Percentiles rank a stretch among this genome's conserved stretches.
Evolutionary conservation across 148 eudicot genomes (phyloP).

Genomic region (Vaccinium darrowii): DNA sequence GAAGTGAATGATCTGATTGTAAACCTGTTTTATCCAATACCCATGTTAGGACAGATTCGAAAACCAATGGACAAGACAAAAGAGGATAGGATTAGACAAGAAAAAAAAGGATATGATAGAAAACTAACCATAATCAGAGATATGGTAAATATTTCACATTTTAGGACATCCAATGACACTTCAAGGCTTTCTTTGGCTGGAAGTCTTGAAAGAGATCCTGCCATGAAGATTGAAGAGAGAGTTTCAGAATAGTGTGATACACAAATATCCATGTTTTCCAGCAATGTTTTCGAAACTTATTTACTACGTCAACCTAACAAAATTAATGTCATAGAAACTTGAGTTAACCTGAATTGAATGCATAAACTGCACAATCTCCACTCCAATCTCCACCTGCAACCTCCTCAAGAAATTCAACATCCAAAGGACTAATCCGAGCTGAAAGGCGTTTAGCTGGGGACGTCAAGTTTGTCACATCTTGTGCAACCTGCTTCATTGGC

Average conservation of each 20-base stretch:
- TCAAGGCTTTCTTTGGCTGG: neutral
- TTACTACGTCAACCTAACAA: neutral
- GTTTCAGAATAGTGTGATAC: neutral
- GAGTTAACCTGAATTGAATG: slow-evolving; percentile 44
- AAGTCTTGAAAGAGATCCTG: neutral
- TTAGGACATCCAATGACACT: slow-evolving; percentile 3
- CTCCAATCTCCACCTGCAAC: slow-evolving; percentile 35
- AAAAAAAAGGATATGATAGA: neutral
- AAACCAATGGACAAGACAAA: neutral
- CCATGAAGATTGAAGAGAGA: neutral
- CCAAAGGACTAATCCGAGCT: slow-evolving; percentile 29
- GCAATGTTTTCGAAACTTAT: no score
- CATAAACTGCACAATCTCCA: slow-evolving; percentile 51
- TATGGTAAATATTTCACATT: slow-evolving; percentile 7
- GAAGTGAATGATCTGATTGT: no score
- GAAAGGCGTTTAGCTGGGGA: slow-evolving; percentile 24
- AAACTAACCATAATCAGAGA: neutral
- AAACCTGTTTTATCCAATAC: neutral
- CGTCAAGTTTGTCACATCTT: neutral
- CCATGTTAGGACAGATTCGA: neutral
- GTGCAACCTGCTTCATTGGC: neutral
- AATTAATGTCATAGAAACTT: neutral
- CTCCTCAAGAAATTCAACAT: slow-evolving; percentile 51
- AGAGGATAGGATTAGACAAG: neutral
- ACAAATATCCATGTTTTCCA: neutral